These are phyloP conservation scores for Ceratocystis lukuohia DNA, from an alignment of 2,329 filamentous ascomycete genomes.

Conservation along the genomic window DNA sequence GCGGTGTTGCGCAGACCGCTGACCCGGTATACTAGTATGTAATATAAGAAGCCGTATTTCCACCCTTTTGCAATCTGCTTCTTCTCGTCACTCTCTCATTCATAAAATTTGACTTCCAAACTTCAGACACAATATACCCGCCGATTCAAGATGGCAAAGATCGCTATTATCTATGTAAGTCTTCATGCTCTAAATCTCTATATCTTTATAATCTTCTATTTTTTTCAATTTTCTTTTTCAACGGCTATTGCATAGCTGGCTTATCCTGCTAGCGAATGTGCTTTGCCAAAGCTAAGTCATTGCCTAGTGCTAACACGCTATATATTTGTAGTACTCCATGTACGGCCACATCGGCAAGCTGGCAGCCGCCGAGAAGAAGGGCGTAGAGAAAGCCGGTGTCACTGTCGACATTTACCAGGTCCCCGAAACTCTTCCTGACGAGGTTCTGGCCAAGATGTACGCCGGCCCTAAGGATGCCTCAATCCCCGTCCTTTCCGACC, in stretches of 20 bases:
- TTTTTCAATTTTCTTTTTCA: background rate
- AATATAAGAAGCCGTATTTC: background rate
- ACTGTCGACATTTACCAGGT: slow-evolving; percentile 74
- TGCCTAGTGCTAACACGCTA: background rate
- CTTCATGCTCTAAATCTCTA: slow-evolving; percentile 1
- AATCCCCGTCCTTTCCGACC: slow-evolving; percentile 49
- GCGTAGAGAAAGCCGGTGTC: slow-evolving; percentile 78
- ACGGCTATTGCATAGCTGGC: background rate
- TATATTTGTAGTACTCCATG: slow-evolving; percentile 62
- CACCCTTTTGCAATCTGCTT: background rate
- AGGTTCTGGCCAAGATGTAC: slow-evolving; percentile 82
- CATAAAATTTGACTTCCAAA: background rate
- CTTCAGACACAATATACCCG: background rate
- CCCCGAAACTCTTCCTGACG: slow-evolving; percentile 70
- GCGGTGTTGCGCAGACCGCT: background rate
- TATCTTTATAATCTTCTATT: slow-evolving; percentile 1
- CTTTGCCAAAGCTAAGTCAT: background rate
- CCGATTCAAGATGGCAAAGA: slow-evolving; percentile 56
- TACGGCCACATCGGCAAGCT: slow-evolving; percentile 80
- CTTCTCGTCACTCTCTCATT: background rate
- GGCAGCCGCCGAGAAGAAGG: slow-evolving; percentile 80
- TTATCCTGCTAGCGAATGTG: background rate
- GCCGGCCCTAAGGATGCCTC: slow-evolving; percentile 61
- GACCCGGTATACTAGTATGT: background rate
- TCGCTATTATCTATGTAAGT: slow-evolving; percentile 80